phyloP scores from a whole-genome alignment of 305 asterid species.

The Fraxinus nigra region DNA sequence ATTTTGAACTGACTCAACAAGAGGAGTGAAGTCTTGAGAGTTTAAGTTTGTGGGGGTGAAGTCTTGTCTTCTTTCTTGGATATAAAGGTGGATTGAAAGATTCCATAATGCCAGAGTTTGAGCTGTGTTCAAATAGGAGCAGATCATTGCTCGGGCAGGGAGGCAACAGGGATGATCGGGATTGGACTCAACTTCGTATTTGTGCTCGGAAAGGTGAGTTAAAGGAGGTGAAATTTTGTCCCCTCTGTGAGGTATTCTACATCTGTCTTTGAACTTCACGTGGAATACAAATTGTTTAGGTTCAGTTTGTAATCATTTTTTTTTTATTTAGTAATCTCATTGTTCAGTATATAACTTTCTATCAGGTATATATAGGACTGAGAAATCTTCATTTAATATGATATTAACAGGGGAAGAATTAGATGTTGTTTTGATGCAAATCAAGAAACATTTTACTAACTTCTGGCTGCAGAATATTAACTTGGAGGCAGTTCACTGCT shows the following conservation, averaged over 20 bases:
- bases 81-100: neutral
- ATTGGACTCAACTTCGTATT: constrained; percentile 84
- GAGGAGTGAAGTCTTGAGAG: neutral
- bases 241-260: neutral
- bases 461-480: neutral
- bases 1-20: neutral
- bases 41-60: constrained; percentile 14
- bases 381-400: neutral
- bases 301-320: neutral
- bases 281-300: neutral
- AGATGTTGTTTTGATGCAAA: neutral
- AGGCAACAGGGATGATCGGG: constrained; percentile 73
- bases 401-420: neutral
- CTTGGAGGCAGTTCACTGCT: neutral
- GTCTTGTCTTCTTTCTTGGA: constrained; percentile 7
- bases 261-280: neutral
- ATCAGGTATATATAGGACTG: neutral
- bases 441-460: neutral
- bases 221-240: constrained; percentile 47
- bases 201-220: constrained; percentile 79
- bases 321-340: neutral
- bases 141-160: constrained; percentile 41
- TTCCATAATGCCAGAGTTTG: constrained; percentile 46
- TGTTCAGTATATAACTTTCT: neutral
- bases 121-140: constrained; percentile 42